These are phyloP conservation scores for Neurospora sp. DNA, from an alignment of 2,329 filamentous ascomycete genomes.

Conservation along the genomic window DNA sequence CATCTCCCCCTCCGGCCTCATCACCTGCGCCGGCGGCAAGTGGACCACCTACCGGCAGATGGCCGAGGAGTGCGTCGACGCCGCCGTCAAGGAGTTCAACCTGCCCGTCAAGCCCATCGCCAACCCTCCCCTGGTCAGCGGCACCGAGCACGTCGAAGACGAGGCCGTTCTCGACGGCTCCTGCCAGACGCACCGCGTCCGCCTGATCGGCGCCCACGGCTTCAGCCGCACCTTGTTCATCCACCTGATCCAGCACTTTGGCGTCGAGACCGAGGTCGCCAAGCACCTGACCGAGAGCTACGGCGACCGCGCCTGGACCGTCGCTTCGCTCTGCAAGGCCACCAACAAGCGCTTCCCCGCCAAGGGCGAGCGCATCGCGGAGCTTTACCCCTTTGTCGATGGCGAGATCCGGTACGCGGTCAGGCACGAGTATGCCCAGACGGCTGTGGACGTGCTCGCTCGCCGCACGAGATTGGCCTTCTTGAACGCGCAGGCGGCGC, in stretches of 20 bases:
- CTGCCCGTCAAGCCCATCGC: conserved; percentile 42
- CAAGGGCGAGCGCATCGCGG: conserved; percentile 67
- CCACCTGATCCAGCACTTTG: conserved; percentile 88
- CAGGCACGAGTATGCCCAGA: conserved; percentile 83
- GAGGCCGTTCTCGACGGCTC: conserved; percentile 59
- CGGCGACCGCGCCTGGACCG: conserved; percentile 85
- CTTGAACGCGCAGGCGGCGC: conserved; percentile 80
- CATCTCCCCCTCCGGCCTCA: conserved; percentile 60
- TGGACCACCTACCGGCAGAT: conserved; percentile 87
- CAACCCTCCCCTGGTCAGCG: conserved; percentile 54
- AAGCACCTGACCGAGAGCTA: conserved; percentile 82
- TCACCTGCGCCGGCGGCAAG: conserved; percentile 76
- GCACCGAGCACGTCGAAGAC: conserved; percentile 58
- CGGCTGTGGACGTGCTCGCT: conserved; percentile 78
- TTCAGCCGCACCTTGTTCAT: conserved; percentile 87
- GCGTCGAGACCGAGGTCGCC: conserved; percentile 83
- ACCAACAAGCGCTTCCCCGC: conserved; percentile 75
- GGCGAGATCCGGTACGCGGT: conserved; percentile 86
- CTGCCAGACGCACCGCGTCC: conserved; percentile 66
- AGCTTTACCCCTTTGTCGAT: conserved; percentile 82
- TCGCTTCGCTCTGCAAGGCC: conserved; percentile 67
- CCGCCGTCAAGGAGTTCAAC: conserved; percentile 58
- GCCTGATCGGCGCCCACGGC: conserved; percentile 68
- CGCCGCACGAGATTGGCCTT: conserved; percentile 79
- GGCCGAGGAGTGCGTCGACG: conserved; percentile 77